Percentiles rank a stretch among this genome's conserved stretches.
Conservation (phyloP, 108 stramenopile species). For the Pseudonitzschia pungens region DNA sequence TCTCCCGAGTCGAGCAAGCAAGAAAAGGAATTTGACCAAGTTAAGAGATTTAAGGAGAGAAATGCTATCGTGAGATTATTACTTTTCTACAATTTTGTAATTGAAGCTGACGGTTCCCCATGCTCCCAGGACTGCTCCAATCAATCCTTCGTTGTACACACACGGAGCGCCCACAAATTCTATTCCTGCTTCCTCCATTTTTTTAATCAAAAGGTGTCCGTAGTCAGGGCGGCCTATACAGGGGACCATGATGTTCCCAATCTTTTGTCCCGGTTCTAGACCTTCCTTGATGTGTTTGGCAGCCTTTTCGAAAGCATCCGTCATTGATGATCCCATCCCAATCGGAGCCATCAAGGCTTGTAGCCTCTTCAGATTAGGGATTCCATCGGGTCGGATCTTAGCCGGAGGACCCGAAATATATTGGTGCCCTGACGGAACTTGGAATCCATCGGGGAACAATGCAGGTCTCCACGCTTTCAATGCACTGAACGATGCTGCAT, state of each 20-base stretch:
- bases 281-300: constrained; percentile 23
- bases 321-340: constrained; percentile 1
- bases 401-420: constrained; percentile 3
- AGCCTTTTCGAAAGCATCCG: constrained; percentile 25
- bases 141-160: constrained; percentile 6
- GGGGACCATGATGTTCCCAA: constrained; percentile 22
- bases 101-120: constrained; percentile 9
- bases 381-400: constrained; percentile 7
- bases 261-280: constrained; percentile 25
- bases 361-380: background rate
- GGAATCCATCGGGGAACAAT: constrained; percentile 33
- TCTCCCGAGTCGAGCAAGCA: too few relatives aligned
- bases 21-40: too few relatives aligned
- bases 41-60: too few relatives aligned
- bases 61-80: background rate
- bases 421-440: constrained; percentile 11
- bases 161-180: constrained; percentile 12
- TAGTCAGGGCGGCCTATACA: constrained; percentile 32
- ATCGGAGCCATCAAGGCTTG: background rate
- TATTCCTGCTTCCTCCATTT: constrained; percentile 19
- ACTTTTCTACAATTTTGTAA: background rate
- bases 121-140: background rate
- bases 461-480: constrained; percentile 32
- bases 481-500: constrained; percentile 9
- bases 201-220: constrained; percentile 18